Evolutionary conservation across 2,329 filamentous ascomycete species (phyloP).

Genomic region (Zymoseptoria pseudotritici): DNA sequence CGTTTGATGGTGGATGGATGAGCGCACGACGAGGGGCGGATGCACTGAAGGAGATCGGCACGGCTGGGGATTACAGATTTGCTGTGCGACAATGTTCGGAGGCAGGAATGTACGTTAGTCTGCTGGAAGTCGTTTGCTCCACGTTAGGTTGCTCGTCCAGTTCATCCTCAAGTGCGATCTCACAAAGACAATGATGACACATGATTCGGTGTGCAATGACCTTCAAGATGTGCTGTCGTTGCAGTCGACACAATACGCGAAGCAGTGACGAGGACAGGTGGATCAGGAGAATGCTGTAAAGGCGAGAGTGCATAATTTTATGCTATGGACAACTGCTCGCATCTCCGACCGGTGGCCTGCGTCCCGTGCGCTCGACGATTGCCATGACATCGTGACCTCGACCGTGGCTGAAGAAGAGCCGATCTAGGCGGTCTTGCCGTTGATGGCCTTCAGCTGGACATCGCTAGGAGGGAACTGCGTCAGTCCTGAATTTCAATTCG

Average conservation of each 20-base stretch:
- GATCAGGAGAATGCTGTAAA: not conserved
- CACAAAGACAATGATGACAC: too few relatives aligned
- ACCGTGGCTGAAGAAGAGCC: not conserved
- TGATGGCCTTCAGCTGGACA: conserved; percentile 60
- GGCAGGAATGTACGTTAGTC: not conserved
- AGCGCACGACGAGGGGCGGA: not conserved
- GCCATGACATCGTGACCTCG: not conserved
- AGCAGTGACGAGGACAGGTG: not conserved
- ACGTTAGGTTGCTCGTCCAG: too few relatives aligned
- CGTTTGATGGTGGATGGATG: not conserved
- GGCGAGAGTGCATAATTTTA: not conserved
- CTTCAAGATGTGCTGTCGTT: not conserved
- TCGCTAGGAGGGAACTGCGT: conserved; percentile 43
- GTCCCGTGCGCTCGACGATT: not conserved
- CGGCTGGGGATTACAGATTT: not conserved
- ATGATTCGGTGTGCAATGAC: too few relatives aligned
- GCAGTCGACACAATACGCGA: not conserved
- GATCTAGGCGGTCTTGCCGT: conserved; percentile 39
- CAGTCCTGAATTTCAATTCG: not conserved
- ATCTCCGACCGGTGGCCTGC: not conserved
- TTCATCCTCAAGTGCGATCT: too few relatives aligned
- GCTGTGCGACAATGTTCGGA: not conserved
- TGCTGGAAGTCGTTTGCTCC: too few relatives aligned
- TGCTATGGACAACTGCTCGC: not conserved
- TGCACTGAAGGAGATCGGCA: not conserved